Conservation (phyloP, 352 stramenopile species). For the Pythium brassicae region DNA sequence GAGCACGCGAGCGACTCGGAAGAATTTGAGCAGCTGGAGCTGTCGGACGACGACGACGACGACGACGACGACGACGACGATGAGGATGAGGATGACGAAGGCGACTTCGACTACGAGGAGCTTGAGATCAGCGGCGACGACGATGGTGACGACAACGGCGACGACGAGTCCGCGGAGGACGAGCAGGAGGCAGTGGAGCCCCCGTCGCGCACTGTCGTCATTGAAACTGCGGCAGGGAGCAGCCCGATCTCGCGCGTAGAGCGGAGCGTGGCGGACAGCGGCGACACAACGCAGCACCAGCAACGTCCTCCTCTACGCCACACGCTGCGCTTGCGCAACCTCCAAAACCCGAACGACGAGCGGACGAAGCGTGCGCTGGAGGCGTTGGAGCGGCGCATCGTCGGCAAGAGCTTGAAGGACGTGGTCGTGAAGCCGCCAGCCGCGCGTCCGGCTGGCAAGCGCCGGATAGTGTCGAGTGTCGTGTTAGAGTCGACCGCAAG, state of each 20-base stretch:
- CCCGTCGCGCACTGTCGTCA: background rate
- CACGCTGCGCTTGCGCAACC: constrained; percentile 55
- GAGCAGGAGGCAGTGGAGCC: background rate
- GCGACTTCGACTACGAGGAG: constrained; percentile 21
- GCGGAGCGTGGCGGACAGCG: background rate
- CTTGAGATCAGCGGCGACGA: constrained; percentile 5
- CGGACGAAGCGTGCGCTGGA: constrained; percentile 51
- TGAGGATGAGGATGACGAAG: constrained; percentile 17
- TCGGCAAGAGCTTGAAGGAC: constrained; percentile 26
- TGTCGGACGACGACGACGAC: constrained; percentile 62
- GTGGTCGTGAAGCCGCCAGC: constrained; percentile 1
- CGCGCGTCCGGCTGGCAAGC: constrained; percentile 3
- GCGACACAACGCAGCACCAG: background rate
- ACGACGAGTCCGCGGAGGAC: background rate
- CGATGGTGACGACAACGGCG: constrained; percentile 3
- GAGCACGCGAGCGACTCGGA: constrained; percentile 67
- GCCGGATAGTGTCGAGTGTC: constrained; percentile 1
- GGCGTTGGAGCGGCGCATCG: constrained; percentile 66
- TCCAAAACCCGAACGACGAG: constrained; percentile 36
- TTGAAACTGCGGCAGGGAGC: background rate
- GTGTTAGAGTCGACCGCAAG: background rate
- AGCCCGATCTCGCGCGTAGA: background rate
- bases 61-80: constrained; percentile 19
- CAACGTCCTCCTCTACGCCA: constrained; percentile 16
- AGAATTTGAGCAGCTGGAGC: constrained; percentile 67